Base-by-base conservation (phyloP, 2,329 filamentous ascomycete genomes). In the Apiospora arundinis region DNA sequence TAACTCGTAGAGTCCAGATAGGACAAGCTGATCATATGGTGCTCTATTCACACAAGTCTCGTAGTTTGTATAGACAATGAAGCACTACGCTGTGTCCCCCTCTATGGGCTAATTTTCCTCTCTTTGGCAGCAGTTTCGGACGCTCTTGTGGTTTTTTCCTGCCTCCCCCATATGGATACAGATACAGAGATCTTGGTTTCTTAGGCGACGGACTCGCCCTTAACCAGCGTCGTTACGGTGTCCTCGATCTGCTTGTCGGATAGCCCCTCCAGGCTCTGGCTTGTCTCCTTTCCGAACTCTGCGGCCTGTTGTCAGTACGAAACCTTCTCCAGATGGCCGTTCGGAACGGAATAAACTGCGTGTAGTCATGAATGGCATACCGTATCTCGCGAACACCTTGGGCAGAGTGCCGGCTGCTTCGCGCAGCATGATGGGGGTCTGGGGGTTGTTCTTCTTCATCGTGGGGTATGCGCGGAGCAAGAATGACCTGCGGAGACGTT, bases 381-480 rank as follows among this genome's bases (percentile, higher is more conserved):
- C 95, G 82, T 97, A 99, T 91, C 96, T 89, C 77, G 95, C 95
- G 83, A 92, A 98, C 74, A 99, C 90, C 83, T 91, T 92, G 75
- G 96, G 95, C 81, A 93, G 86, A 70, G 93, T 94, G 79, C 93
- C 94, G 77, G 90, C 86, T 69, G 95, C 96, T 87, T 98, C 96
- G 81, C 96, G 93, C 80, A 99, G 91, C 87, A 99, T 87, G 84
- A 99, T 98, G 70, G 96, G 96, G 67, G 90, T 95, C 83, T 93
- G 87, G 71, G 96, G 96, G 87, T 99, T 99, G 89, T 95, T 93
- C 88, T 97, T 97, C 91, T 99, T 99, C 95, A 99, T 98, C 73
- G 93, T 96, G 66, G 96, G 96, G 84, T 99, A 99, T 76, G 95
- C 92, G 81, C 94, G 91, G 75, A 92, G 92, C 76, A 99, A 88